phyloP scores from a whole-genome alignment of 1,284 basidiomycete species.

The Wallemia mellicola region DNA sequence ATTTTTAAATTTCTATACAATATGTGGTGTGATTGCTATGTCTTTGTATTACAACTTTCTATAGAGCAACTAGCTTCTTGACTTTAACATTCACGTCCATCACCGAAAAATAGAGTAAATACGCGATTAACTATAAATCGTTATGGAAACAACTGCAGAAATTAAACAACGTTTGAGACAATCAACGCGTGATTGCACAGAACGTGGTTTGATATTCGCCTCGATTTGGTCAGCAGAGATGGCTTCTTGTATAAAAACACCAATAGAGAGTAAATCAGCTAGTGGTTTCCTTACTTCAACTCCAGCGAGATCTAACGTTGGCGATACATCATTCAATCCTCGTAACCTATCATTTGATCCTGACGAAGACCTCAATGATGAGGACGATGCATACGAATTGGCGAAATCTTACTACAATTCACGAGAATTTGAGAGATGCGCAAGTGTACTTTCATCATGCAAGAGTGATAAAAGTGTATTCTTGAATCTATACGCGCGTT shows the following conservation, averaged over 20 bases:
- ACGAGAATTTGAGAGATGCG: slow-evolving; percentile 48
- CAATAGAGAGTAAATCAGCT: neutral
- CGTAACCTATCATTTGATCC: neutral
- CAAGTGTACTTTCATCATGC: slow-evolving; percentile 30
- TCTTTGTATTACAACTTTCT: too few relatives aligned
- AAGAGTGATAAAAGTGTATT: slow-evolving; percentile 43
- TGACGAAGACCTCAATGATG: slow-evolving; percentile 8
- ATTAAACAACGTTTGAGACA: neutral
- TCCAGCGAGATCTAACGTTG: neutral
- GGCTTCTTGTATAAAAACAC: neutral
- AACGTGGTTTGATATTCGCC: neutral
- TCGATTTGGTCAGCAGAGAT: neutral
- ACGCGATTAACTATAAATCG: neutral
- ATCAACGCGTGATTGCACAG: neutral
- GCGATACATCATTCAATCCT: neutral
- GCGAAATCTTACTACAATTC: slow-evolving; percentile 47
- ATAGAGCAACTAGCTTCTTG: neutral
- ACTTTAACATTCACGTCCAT: neutral
- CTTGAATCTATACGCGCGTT: slow-evolving; percentile 47
- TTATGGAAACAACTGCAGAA: neutral
- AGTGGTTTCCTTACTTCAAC: neutral
- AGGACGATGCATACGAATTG: slow-evolving; percentile 26
- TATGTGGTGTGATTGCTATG: too few relatives aligned
- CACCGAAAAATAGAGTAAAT: neutral
- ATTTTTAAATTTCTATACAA: too few relatives aligned